These are phyloP conservation scores for Euphrasia confusa DNA, from an alignment of 257 asterid species.

Conservation along the genomic window DNA sequence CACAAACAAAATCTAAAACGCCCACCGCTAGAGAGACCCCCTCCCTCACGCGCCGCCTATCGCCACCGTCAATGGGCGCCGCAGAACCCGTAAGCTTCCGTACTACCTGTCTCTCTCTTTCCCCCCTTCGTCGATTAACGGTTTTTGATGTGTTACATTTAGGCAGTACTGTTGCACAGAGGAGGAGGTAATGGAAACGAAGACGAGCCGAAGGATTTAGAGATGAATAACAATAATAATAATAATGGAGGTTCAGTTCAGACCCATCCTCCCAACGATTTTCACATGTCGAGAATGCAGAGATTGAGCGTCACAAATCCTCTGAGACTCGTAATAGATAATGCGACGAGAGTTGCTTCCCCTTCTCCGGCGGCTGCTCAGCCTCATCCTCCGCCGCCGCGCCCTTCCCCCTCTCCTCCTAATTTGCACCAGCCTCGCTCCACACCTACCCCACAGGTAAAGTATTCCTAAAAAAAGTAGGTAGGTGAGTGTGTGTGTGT, in stretches of 20 bases:
- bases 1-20: slow-evolving; percentile 44
- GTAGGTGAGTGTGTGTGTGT: not conserved
- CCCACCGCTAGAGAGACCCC: slow-evolving; percentile 8
- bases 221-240: slow-evolving; percentile 31
- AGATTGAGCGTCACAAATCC: slow-evolving; percentile 81
- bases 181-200: slow-evolving; percentile 19
- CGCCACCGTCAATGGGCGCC: slow-evolving; percentile 55
- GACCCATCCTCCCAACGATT: slow-evolving; percentile 35
- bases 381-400: slow-evolving; percentile 27
- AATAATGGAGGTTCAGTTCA: slow-evolving; percentile 29
- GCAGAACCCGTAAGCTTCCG: slow-evolving; percentile 46
- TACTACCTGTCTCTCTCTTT: not conserved
- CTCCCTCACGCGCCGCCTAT: slow-evolving; percentile 46
- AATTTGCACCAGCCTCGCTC: slow-evolving; percentile 37
- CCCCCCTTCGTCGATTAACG: not conserved
- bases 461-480: not conserved
- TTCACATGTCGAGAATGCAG: slow-evolving; percentile 73
- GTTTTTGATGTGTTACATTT: slow-evolving; percentile 5
- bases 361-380: slow-evolving; percentile 47
- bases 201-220: slow-evolving; percentile 53
- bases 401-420: slow-evolving; percentile 19
- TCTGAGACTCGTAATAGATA: slow-evolving; percentile 62
- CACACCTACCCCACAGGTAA: slow-evolving; percentile 69
- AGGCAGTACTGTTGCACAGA: slow-evolving; percentile 29
- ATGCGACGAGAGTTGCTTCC: slow-evolving; percentile 76